Conservation (phyloP, 1,139 yeast species). For the Geotrichum restrictum region DNA sequence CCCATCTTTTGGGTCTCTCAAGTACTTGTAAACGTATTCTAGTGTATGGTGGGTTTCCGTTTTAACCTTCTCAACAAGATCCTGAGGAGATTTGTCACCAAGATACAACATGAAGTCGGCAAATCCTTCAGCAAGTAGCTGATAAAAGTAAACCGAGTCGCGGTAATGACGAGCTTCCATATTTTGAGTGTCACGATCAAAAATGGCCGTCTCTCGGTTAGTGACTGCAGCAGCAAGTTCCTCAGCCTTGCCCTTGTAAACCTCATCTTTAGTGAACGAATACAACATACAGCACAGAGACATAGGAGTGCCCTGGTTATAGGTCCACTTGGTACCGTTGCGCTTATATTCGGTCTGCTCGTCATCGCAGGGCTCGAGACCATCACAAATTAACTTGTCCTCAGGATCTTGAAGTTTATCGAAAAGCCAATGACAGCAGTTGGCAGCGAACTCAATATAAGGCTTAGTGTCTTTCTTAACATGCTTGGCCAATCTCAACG, state of each 20-base stretch:
- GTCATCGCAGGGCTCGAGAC: constrained; percentile 44
- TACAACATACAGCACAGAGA: constrained; percentile 55
- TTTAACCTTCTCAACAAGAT: constrained; percentile 28
- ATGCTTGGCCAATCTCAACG: constrained; percentile 55
- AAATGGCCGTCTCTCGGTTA: constrained; percentile 53
- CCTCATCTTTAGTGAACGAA: constrained; percentile 49
- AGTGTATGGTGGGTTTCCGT: constrained; percentile 33
- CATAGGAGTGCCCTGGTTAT: constrained; percentile 64
- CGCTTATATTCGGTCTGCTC: constrained; percentile 44
- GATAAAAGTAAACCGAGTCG: constrained; percentile 62
- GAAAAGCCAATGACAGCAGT: constrained; percentile 54
- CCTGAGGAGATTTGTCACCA: constrained; percentile 43
- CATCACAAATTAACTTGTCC: constrained; percentile 61
- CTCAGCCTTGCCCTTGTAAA: constrained; percentile 56
- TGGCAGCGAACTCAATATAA: constrained; percentile 52
- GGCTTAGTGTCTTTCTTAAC: constrained; percentile 43
- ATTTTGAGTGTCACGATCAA: constrained; percentile 59
- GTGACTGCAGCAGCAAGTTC: constrained; percentile 60
- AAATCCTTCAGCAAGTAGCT: constrained; percentile 62
- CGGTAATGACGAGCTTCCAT: constrained; percentile 59
- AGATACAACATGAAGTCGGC: constrained; percentile 59
- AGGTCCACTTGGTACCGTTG: constrained; percentile 60
- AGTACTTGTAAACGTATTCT: constrained; percentile 45
- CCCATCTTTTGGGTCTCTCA: constrained; percentile 58
- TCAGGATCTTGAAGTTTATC: constrained; percentile 49